Evolutionary conservation across 2,329 filamentous ascomycete genomes (phyloP).

Genomic region (Sporothrix phasma): DNA sequence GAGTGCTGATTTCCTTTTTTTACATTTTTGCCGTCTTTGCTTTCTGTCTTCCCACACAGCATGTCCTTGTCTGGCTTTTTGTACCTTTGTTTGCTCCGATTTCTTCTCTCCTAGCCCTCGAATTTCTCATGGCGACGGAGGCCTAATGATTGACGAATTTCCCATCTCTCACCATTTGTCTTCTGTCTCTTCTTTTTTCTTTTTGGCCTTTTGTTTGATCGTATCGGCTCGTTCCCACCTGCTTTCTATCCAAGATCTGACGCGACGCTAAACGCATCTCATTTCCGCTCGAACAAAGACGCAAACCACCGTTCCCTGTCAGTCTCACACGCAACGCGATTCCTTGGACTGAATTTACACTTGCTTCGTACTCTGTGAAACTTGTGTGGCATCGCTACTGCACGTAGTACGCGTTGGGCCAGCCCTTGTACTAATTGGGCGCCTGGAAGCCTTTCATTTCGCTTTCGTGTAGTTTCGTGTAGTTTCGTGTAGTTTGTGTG

Average conservation of each 20-base stretch:
- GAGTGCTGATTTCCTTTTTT: not conserved
- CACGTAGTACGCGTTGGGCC: not conserved
- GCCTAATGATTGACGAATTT: slow-evolving; percentile 8
- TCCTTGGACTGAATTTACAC: not conserved
- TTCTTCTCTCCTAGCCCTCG: not conserved
- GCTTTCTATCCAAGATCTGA: not conserved
- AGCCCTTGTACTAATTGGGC: not conserved
- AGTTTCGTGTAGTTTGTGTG: no score
- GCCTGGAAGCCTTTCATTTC: not conserved
- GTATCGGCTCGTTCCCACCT: no score
- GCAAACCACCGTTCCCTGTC: not conserved
- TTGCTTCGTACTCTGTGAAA: not conserved
- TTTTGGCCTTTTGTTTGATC: not conserved
- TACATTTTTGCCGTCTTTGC: not conserved
- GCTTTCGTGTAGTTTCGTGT: no score
- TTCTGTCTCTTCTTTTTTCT: not conserved
- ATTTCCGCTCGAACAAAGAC: slow-evolving; percentile 5
- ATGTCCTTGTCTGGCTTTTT: not conserved
- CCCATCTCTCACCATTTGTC: not conserved
- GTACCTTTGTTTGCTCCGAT: not conserved
- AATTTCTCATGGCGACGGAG: not conserved
- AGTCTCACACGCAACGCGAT: not conserved
- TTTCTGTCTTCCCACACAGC: not conserved
- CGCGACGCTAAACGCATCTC: not conserved
- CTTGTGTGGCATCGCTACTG: not conserved